Evolutionary conservation across 352 stramenopile genomes (phyloP).

Genomic region (Saprolegnia parasitica): DNA sequence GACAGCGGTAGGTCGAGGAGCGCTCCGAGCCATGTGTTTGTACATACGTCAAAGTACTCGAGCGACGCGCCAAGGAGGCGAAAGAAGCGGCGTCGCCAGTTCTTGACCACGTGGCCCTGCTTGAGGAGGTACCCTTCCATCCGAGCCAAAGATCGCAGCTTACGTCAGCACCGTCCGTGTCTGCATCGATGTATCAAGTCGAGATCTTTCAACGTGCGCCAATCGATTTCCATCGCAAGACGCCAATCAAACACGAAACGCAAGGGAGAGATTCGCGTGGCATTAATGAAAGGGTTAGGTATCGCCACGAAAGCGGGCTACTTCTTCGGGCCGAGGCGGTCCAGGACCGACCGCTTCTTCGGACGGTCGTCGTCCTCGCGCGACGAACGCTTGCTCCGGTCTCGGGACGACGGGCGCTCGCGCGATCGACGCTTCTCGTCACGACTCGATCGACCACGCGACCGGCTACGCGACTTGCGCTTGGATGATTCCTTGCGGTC

Average conservation of each 20-base stretch:
- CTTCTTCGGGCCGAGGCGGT: slow-evolving; percentile 64
- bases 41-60: slow-evolving; percentile 19
- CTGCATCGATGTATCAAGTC: too few species aligned
- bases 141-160: background rate
- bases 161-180: background rate
- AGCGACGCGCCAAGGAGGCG: background rate
- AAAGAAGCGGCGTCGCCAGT: slow-evolving; percentile 23
- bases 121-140: slow-evolving; percentile 28
- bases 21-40: background rate
- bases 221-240: too few species aligned
- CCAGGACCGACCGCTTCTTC: slow-evolving; percentile 82
- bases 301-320: background rate
- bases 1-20: too few species aligned
- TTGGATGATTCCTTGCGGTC: slow-evolving; percentile 36
- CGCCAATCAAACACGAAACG: too few species aligned
- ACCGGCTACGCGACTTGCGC: slow-evolving; percentile 28
- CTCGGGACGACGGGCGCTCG: slow-evolving; percentile 33
- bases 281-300: background rate
- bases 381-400: slow-evolving; percentile 24
- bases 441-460: slow-evolving; percentile 33
- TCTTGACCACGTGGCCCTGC: slow-evolving; percentile 27
- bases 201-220: too few species aligned
- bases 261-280: too few species aligned
- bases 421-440: slow-evolving; percentile 37
- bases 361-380: slow-evolving; percentile 42